Percentiles rank a stretch among this genome's conserved stretches.
phyloP scores from a whole-genome alignment of 2,329 filamentous ascomycete species.

The Aureobasidium sp. region DNA sequence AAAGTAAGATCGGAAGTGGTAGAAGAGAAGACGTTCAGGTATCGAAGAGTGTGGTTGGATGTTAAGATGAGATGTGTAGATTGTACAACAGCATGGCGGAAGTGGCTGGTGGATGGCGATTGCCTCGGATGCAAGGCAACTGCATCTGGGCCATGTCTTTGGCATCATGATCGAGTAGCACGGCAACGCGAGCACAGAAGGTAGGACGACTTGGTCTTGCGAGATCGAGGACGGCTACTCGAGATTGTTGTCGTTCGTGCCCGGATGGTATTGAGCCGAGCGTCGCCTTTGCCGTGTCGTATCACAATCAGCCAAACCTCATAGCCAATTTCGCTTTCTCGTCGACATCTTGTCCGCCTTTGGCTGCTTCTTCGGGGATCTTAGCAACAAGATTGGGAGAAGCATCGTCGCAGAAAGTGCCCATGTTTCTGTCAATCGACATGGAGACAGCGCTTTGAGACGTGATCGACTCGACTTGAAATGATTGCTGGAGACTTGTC shows the following conservation, averaged over 20 bases:
- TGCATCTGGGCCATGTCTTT: background rate
- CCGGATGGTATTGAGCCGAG: background rate
- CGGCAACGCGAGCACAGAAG: background rate
- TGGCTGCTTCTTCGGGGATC: background rate
- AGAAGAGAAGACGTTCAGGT: background rate
- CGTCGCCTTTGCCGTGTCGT: background rate
- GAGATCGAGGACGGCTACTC: background rate
- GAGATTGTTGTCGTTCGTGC: background rate
- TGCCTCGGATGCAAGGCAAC: constrained; percentile 4
- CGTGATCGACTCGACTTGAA: background rate
- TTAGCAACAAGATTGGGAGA: background rate
- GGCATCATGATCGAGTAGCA: background rate
- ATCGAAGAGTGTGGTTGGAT: background rate
- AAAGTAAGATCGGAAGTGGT: background rate
- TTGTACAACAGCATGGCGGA: background rate
- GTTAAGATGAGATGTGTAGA: background rate
- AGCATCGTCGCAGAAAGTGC: background rate
- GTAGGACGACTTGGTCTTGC: background rate
- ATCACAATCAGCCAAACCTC: background rate
- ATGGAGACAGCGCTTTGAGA: background rate
- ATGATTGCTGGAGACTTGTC: constrained; percentile 9
- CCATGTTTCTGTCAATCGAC: background rate
- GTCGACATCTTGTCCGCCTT: background rate
- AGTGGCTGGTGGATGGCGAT: background rate
- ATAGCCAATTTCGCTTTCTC: background rate